Evolutionary conservation across 73 alveolate genomes (phyloP).

Genomic region (Stentor roeselii): DNA sequence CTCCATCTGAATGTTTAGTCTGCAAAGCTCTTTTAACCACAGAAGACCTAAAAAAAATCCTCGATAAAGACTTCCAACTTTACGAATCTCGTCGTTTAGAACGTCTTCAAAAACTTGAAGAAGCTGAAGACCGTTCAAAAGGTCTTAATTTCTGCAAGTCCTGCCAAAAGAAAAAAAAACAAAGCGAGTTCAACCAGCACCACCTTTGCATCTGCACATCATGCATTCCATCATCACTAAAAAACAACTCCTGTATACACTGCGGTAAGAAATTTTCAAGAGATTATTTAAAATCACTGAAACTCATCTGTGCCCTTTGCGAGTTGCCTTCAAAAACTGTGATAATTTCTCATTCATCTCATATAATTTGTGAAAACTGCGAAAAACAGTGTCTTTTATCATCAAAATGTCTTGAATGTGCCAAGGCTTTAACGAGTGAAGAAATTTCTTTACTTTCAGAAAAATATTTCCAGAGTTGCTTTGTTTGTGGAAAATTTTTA

Average conservation of each 20-base stretch:
- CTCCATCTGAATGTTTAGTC: background rate
- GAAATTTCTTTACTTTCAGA: background rate
- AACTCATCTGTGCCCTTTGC: background rate
- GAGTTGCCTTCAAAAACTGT: background rate
- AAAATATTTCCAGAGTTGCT: background rate
- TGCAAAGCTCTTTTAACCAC: background rate
- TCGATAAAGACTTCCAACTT: background rate
- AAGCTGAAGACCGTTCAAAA: background rate
- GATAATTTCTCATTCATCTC: background rate
- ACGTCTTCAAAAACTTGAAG: background rate
- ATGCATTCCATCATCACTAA: background rate
- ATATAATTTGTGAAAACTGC: background rate
- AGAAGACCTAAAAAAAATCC: background rate
- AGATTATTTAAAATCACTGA: background rate
- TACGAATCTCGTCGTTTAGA: background rate
- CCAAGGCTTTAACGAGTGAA: background rate
- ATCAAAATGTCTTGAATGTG: background rate
- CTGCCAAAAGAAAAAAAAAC: background rate
- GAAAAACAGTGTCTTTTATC: background rate
- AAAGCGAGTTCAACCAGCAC: background rate
- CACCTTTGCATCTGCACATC: background rate
- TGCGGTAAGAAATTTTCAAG: background rate
- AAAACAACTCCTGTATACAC: constrained; percentile 8
- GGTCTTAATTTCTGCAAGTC: background rate
- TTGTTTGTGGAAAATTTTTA: background rate